Conservation (phyloP, 345 rosid genomes). For the Camelina laxa region DNA sequence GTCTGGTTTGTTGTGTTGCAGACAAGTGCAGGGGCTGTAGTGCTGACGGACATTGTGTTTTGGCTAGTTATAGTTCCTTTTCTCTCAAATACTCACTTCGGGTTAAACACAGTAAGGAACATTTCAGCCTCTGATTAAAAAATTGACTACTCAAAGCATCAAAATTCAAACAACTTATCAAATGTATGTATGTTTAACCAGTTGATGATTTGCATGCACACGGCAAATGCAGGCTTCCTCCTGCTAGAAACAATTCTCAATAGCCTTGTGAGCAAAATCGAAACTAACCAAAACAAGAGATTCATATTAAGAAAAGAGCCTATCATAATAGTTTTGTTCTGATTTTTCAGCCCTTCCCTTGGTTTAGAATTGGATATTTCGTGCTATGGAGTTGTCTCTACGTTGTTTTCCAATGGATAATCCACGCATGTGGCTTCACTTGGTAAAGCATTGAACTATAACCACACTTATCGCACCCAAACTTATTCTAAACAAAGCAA, state of each 20-base stretch:
- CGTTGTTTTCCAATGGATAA: constrained; percentile 78
- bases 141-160: background rate
- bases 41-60: constrained; percentile 73
- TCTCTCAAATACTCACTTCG: constrained; percentile 61
- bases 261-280: constrained; percentile 63
- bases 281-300: background rate
- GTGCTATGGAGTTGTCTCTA: constrained; percentile 81
- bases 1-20: constrained; percentile 33
- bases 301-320: background rate
- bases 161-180: background rate
- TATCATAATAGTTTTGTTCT: background rate
- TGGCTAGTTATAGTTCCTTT: constrained; percentile 82
- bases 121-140: background rate
- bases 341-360: constrained; percentile 67
- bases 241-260: constrained; percentile 70
- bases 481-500: background rate
- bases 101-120: constrained; percentile 62
- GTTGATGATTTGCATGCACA: constrained; percentile 90
- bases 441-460: constrained; percentile 53
- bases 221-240: constrained; percentile 64
- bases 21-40: constrained; percentile 84
- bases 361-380: constrained; percentile 86
- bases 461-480: background rate
- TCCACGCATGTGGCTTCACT: constrained; percentile 79
- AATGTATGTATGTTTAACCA: constrained; percentile 30